Evolutionary conservation across 257 asterid species (phyloP), one percentile per base, ranked within the genome.

Genomic region (Nicotiana noctiflora): DNA sequence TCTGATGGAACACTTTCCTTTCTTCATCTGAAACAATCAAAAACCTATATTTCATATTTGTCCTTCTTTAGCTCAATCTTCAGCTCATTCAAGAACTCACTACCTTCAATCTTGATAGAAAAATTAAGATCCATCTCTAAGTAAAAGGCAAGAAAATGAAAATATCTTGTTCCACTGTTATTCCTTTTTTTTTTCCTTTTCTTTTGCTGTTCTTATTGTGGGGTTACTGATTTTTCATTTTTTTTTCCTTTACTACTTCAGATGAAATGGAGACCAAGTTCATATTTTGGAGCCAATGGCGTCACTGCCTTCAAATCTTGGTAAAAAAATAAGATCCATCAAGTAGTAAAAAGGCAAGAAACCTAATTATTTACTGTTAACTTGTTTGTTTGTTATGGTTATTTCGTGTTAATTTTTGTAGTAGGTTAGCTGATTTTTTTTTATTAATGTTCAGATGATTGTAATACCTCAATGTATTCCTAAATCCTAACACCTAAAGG

Each of bases 401-500:
- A 6, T 31, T 29, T 56, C 21, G 15, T 81, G 19, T 25, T 13
- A 75, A 21, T 44, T 62, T 12, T 52, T 29, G 32, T 27, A 9
- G 29, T 19, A 25, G 76, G 21, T 10, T 61, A 46, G 5, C 19
- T 53, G 62, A 37, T 77, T 81, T 52, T 13, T 62, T 65, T 8
- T 77, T 32, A 34, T 23, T 11, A 79, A 29, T 65, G 63, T 81
- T 76, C 82, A 83, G 90, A 84, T 84, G 83, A 77, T 82, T 83
- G 90, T 87, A 88, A 90, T 87, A 91, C 90, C 82, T 44, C 83
- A 76, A 80, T 68, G 60, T 77, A 78, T 40, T 40, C 49, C 49
- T 40, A 80, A 49, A 87, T 67, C 40, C 75, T 90, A 74, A 86
- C 80, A 80, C 80, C 85, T 34, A 88, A 76, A 83, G 85, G 86